These are phyloP conservation scores for Chlorella sp. DNA, from an alignment of 139 green algal species.

Conservation along the genomic window DNA sequence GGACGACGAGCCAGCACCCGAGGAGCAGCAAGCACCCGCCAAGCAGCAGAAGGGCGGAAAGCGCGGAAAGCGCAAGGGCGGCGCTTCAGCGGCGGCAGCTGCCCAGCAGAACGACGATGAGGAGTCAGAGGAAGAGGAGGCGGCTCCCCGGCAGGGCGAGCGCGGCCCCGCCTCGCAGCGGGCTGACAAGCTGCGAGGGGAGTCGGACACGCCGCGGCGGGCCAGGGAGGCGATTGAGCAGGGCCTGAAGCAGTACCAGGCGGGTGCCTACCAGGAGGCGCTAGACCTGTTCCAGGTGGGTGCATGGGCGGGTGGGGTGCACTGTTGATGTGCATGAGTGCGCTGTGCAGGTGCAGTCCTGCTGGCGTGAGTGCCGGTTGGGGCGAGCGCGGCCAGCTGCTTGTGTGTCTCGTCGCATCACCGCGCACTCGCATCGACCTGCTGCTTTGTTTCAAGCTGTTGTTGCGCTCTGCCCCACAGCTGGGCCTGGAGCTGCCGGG, in stretches of 20 bases:
- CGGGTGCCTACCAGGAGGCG: constrained; percentile 40
- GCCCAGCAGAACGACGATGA: background rate
- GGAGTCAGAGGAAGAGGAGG: background rate
- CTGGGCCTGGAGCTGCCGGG: constrained; percentile 59
- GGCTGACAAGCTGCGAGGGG: background rate
- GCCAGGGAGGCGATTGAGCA: constrained; percentile 70
- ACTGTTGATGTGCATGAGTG: too few species aligned
- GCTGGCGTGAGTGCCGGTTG: too few species aligned
- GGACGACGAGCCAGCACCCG: background rate
- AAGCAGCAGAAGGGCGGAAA: background rate
- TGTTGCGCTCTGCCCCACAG: too few species aligned
- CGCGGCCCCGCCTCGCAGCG: constrained; percentile 9
- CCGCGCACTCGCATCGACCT: too few species aligned
- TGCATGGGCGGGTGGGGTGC: too few species aligned
- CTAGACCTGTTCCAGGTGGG: constrained; percentile 65
- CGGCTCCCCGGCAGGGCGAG: background rate
- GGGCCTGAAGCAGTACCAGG: constrained; percentile 56
- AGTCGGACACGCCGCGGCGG: constrained; percentile 46
- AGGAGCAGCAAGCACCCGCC: background rate
- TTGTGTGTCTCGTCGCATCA: too few species aligned
- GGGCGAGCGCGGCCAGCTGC: too few species aligned
- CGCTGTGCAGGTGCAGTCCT: too few species aligned
- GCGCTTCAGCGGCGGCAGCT: background rate
- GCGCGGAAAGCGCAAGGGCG: too few species aligned
- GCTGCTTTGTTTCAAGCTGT: too few species aligned